These are phyloP conservation scores for Calonectria henricotiae DNA, from an alignment of 2,329 filamentous ascomycete genomes.

Conservation along the genomic window DNA sequence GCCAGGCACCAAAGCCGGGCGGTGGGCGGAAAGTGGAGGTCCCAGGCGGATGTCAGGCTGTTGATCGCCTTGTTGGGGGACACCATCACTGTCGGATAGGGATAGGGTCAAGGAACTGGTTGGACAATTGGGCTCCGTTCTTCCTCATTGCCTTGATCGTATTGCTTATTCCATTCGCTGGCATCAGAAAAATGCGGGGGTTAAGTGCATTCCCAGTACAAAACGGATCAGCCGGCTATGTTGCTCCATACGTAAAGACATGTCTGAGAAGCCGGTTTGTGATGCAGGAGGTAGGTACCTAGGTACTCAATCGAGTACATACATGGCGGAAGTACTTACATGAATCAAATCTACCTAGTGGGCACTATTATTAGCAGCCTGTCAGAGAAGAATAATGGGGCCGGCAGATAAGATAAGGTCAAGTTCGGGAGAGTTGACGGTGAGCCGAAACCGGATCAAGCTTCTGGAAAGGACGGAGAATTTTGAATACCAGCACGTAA, in stretches of 20 bases:
- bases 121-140: background rate
- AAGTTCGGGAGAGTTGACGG: background rate
- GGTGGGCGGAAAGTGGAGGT: conserved; percentile 13
- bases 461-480: background rate
- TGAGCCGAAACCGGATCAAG: conserved; percentile 18
- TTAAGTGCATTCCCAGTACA: background rate
- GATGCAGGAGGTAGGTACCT: background rate
- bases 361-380: conserved; percentile 23
- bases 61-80: background rate
- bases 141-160: background rate
- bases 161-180: conserved; percentile 6
- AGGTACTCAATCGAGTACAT: background rate
- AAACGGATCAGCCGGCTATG: background rate
- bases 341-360: background rate
- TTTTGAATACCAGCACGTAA: conserved; percentile 18
- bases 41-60: background rate
- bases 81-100: background rate
- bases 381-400: background rate
- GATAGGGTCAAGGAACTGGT: background rate
- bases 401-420: conserved; percentile 14
- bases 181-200: background rate
- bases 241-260: background rate
- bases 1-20: conserved; percentile 2
- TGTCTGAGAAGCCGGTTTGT: conserved; percentile 13
- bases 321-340: background rate